Evolutionary conservation across 257 asterid species (phyloP).

Genomic region (Scutellaria galericulata): DNA sequence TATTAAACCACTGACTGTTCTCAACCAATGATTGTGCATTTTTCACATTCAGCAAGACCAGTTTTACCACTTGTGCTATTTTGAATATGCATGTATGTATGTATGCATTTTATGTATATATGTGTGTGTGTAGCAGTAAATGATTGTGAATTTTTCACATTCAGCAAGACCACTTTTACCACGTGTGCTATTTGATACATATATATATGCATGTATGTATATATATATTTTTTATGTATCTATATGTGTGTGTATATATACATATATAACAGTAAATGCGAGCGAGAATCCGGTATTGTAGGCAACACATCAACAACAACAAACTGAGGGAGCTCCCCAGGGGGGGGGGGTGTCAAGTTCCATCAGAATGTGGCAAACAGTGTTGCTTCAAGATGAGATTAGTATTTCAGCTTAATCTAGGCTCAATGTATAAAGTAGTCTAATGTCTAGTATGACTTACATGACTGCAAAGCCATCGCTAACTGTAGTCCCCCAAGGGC

Average conservation of each 20-base stretch:
- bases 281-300: too few species aligned
- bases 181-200: too few species aligned
- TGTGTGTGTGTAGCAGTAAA: not conserved
- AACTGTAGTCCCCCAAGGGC: slow-evolving; percentile 54
- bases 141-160: too few species aligned
- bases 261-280: too few species aligned
- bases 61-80: not conserved
- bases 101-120: too few species aligned
- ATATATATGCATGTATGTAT: too few species aligned
- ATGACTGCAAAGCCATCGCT: slow-evolving; percentile 58
- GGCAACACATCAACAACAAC: too few species aligned
- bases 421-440: slow-evolving; percentile 19
- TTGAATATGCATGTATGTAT: not conserved
- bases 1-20: not conserved
- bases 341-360: not conserved
- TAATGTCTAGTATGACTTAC: slow-evolving; percentile 50
- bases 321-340: too few species aligned
- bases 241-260: too few species aligned
- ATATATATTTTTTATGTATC: too few species aligned
- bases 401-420: slow-evolving; percentile 20
- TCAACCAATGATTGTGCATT: not conserved
- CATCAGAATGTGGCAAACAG: slow-evolving; percentile 6
- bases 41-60: slow-evolving; percentile 12
- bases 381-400: slow-evolving; percentile 3
- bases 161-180: too few species aligned